Conservation (phyloP, 2,329 filamentous ascomycete genomes). For the Xylariaceae sp. region DNA sequence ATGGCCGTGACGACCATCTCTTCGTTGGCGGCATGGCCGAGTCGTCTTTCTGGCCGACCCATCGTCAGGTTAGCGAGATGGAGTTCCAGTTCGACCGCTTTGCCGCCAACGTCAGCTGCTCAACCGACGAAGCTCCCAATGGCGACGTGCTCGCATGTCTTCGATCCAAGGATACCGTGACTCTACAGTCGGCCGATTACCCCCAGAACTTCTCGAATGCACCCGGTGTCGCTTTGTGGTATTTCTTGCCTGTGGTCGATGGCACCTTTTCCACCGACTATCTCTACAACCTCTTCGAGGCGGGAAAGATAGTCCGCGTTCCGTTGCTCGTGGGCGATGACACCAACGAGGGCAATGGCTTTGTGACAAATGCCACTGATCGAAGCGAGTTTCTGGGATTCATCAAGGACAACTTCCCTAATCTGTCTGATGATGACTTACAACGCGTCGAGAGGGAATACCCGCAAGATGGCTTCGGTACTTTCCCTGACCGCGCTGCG, state of each 20-base stretch:
- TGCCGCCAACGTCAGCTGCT: constrained; percentile 14
- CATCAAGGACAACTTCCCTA: constrained; percentile 40
- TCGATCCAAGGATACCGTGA: constrained; percentile 24
- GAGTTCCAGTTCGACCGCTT: constrained; percentile 40
- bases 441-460: constrained; percentile 31
- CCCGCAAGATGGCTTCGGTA: constrained; percentile 25
- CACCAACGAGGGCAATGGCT: constrained; percentile 43
- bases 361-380: constrained; percentile 31
- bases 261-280: constrained; percentile 16
- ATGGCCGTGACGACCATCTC: constrained; percentile 30
- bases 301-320: not conserved
- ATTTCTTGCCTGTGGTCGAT: constrained; percentile 43
- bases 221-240: constrained; percentile 39
- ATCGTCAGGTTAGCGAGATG: constrained; percentile 34
- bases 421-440: constrained; percentile 29
- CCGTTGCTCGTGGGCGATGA: too few species aligned
- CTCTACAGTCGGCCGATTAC: constrained; percentile 29
- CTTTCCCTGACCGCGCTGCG: constrained; percentile 29
- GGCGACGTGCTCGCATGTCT: too few species aligned
- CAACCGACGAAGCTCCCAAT: too few species aligned
- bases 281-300: not conserved
- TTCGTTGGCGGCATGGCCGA: constrained; percentile 40
- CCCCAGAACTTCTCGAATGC: constrained; percentile 46
- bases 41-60: constrained; percentile 42
- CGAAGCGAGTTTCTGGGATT: constrained; percentile 30